Evolutionary conservation across 75 land plant species (phyloP), one percentile per base, ranked within the genome.

Genomic region (Pinus tabuliformis): DNA sequence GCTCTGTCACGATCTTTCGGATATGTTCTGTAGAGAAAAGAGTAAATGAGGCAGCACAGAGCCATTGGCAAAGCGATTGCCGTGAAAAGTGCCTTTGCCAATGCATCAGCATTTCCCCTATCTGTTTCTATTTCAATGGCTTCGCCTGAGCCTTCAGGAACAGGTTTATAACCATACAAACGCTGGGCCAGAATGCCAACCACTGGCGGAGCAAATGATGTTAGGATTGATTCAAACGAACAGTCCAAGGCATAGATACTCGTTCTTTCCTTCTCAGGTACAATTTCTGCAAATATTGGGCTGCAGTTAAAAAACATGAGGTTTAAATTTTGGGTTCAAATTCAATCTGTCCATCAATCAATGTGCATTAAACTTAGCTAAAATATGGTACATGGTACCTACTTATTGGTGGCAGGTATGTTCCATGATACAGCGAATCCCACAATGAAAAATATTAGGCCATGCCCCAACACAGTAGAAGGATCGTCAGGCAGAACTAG

Each of bases 221-320:
- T 73, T 14, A 91, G 72, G 58, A 91, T 56, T 13, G 93, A 77
- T 75, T 91, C 93, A 77, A 91, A 91, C 5, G 89, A 84, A 1
- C 89, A 75, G 58, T 91, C 93, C 81, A 91, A 70, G 0, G 93
- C 93, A 79, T 91, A 91, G 28, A 91, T 80, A 72, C 80, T 91
- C 12, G 93, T 89, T 30, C 93, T 79, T 6, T 82, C 71, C 62
- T 81, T 86, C 80, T 81, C 89, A 15, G 93, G 93, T 12, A 91
- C 93, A 74, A 91, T 89, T 58, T 91, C 93, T 70, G 96, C 96
- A 88, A 93, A 93, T 70, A 93, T 93, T 5, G 96, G 96, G 71
- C 95, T 93, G 95, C 81, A 75, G 16, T 28, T 45, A 13, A 26
- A 24, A 45, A 36, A 15, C 76, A 4, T n/a, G 9, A n/a, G 15